These are phyloP conservation scores for Kurtzmaniella quercitrusa DNA, from an alignment of 1,139 yeast genomes.

Conservation along the genomic window DNA sequence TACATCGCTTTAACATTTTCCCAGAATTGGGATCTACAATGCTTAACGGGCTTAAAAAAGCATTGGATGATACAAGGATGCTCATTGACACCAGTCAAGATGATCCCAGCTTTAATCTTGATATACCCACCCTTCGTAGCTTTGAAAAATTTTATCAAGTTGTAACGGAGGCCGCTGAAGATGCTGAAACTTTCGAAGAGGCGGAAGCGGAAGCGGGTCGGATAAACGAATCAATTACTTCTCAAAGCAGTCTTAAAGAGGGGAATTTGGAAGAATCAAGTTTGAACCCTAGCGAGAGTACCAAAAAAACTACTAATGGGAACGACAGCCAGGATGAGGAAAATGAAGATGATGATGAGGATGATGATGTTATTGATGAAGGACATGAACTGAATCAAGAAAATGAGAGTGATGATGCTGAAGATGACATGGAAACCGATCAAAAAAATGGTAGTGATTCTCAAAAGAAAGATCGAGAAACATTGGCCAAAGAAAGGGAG, in stretches of 20 bases:
- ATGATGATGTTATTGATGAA: conserved; percentile 5
- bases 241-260: not conserved
- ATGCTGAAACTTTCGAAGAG: conserved; percentile 22
- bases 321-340: not conserved
- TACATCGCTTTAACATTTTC: conserved; percentile 44
- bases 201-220: conserved; percentile 3
- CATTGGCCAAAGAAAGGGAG: conserved; percentile 7
- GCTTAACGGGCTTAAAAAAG: conserved; percentile 30
- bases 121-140: conserved; percentile 42
- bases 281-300: conserved; percentile 3
- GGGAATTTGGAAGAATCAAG: not conserved
- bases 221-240: not conserved
- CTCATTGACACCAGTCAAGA: conserved; percentile 21
- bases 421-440: conserved; percentile 7
- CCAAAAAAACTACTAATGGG: not conserved
- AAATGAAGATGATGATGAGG: conserved; percentile 4
- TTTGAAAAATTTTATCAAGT: conserved; percentile 39
- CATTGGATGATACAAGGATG: conserved; percentile 31
- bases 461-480: conserved; percentile 3
- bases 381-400: conserved; percentile 4
- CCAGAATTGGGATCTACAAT: conserved; percentile 27
- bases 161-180: conserved; percentile 24
- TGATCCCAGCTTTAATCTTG: conserved; percentile 35
- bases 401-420: conserved; percentile 4
- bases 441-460: conserved; percentile 3